Evolutionary conservation across 768 basidiomycete species (phyloP), one percentile per base, ranked within the genome.

Genomic region (Leccinum pellstonianum): DNA sequence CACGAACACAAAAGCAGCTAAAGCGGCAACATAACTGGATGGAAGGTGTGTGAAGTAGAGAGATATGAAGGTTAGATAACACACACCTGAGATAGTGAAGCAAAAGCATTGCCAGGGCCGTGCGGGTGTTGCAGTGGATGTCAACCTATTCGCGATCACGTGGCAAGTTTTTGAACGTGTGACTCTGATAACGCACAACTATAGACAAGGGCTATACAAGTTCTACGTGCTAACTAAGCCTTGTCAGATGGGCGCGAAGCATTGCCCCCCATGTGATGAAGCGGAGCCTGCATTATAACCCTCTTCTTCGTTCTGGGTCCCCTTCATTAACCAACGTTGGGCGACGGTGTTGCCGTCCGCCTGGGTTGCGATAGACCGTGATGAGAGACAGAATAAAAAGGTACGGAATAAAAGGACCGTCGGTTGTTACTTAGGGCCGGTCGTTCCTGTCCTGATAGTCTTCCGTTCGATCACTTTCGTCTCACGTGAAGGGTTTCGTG

Each of bases 1-100:
- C n/a, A 95, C 86, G 66, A 97, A 98, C 57, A 89, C 78, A 68
- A 97, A 93, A 2, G 87, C 93, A 29, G 85, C 86, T 23, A 88
- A 64, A 14, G 85, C 83, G 19, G 93, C 92, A 37, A 81, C 79
- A 80, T 93, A 96, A 63, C 90, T 91, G 65, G 1, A 19, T 91
- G 65, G 3, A 19, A 35, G 29, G 15, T 8, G 8, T 1, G 17
- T 61, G 37, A 54, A 43, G 5, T 5, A 49, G 17, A 3, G 4
- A 1, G 14, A 12, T n/a, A 11, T 62, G 19, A 33, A 12, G 68
- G 66, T 21, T 68, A n/a, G 19, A 27, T 29, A 15, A 46, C 51
- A 62, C 77, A 23, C 31, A 85, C 88, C 88, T 86, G 60, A 88
- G 75, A 69, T 84, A 86, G 64, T 83, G 81, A 47, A 90, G 75